A percentile compares a stretch with the other conserved stretches of the same genome.
These are phyloP conservation scores for Anthracocystis setariae DNA, from an alignment of 1,284 basidiomycete species.

Conservation along the genomic window DNA sequence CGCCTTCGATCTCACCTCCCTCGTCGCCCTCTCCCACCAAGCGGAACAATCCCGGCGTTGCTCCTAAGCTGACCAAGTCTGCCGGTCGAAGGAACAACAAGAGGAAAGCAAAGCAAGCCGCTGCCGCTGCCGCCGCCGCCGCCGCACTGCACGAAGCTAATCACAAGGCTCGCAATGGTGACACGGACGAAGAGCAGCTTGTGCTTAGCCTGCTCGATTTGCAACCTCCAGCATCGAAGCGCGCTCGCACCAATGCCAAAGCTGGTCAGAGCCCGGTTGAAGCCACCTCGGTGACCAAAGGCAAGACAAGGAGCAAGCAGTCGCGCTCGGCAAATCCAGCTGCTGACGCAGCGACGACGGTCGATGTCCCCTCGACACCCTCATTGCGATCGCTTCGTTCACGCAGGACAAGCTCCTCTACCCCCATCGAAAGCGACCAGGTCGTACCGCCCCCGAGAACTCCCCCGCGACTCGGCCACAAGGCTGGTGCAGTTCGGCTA, in stretches of 20 bases:
- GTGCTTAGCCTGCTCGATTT: slow-evolving; percentile 16
- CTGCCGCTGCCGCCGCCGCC: slow-evolving; percentile 17
- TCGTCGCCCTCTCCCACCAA: slow-evolving; percentile 38
- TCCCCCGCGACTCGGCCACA: slow-evolving; percentile 16
- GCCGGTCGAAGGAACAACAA: slow-evolving; percentile 24
- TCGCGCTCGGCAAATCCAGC: not conserved
- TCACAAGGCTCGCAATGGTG: not conserved
- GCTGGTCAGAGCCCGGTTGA: not conserved
- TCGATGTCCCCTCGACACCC: slow-evolving; percentile 11
- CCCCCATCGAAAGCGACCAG: not conserved
- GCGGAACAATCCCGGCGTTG: slow-evolving; percentile 6
- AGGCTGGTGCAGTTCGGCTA: not conserved
- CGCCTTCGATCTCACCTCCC: slow-evolving; percentile 32
- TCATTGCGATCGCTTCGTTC: slow-evolving; percentile 18
- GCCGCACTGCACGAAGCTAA: slow-evolving; percentile 9
- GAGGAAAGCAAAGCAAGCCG: slow-evolving; percentile 21
- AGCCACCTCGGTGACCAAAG: not conserved
- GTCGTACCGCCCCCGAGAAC: slow-evolving; percentile 9
- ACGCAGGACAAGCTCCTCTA: slow-evolving; percentile 10
- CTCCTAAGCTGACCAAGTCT: slow-evolving; percentile 23
- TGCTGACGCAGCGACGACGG: not conserved
- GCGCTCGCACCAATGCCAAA: slow-evolving; percentile 8
- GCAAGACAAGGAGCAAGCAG: slow-evolving; percentile 8
- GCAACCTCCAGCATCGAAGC: slow-evolving; percentile 9
- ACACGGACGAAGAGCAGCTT: slow-evolving; percentile 24